Percentiles rank a stretch among this genome's conserved stretches.
phyloP scores from a whole-genome alignment of 2,329 filamentous ascomycete genomes.

The Arthrobotrys entomopaga region DNA sequence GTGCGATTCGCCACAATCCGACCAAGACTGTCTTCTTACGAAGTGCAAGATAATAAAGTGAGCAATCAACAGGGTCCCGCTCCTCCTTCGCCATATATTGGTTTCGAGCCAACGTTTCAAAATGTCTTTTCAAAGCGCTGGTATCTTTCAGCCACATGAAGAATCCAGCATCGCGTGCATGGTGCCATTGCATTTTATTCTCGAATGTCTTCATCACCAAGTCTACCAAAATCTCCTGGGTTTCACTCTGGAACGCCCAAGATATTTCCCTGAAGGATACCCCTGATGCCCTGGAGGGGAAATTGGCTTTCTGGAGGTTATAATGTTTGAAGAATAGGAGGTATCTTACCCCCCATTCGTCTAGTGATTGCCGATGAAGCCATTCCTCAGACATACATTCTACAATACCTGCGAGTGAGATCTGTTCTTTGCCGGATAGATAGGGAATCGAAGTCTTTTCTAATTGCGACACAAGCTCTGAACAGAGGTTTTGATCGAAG shows the following conservation, averaged over 20 bases:
- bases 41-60: conserved; percentile 88
- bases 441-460: conserved; percentile 78
- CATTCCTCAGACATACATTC: conserved; percentile 87
- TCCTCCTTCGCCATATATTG: conserved; percentile 89
- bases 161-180: conserved; percentile 85
- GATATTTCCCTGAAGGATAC: conserved; percentile 82
- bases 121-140: conserved; percentile 79
- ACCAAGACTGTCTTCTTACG: conserved; percentile 89
- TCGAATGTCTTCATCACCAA: conserved; percentile 83
- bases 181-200: conserved; percentile 81
- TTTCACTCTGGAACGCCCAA: conserved; percentile 84
- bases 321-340: conserved; percentile 88
- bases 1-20: conserved; percentile 93
- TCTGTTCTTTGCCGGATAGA: conserved; percentile 85
- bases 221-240: conserved; percentile 89
- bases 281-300: conserved; percentile 69
- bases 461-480: conserved; percentile 79
- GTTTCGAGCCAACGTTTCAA: conserved; percentile 89
- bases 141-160: conserved; percentile 93
- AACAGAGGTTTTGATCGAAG: conserved; percentile 77
- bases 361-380: conserved; percentile 85
- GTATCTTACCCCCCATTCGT: conserved; percentile 87
- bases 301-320: conserved; percentile 74
- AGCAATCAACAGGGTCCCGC: conserved; percentile 90
- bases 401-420: conserved; percentile 82